Base-by-base conservation (phyloP, 495 filamentous ascomycete species). In the Penicillium pancosmium region DNA sequence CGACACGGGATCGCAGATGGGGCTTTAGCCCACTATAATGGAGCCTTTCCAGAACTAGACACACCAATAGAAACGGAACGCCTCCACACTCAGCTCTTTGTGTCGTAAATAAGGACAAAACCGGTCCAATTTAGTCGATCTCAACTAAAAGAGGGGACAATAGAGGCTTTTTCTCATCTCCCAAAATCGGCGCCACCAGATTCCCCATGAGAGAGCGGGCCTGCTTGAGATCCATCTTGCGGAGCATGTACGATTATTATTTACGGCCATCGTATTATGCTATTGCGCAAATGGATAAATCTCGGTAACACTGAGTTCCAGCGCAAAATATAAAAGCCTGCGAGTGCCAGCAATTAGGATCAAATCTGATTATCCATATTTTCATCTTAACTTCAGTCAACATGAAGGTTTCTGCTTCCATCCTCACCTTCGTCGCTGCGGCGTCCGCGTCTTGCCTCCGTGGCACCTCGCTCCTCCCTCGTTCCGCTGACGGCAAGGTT, bases 391-490 rank as follows among this genome's bases (percentile, higher is more conserved):
- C 0, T 16, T 16, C 38, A 21, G 5, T 54, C 50, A 57, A 23
- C 50, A 63, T 63, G 60, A 63, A 63, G 60, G 34, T 59, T 10
- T 18, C 60, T 27, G 12, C 44, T 16, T 33, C 60, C 34, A 52
- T 63, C 35, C 55, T 63, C 16, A 52, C 60, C 19, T 47, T 63
- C 16, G n/a, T 63, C 19, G 25, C 55, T 25, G 36, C 52, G 38
- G 60, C 27, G 7, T 52, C 60, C 23, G 60, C 60, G 4, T 59
- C 60, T 19, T 59, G 60, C 56, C 55, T 63, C 38, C 60, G 51
- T 12, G 60, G 60, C 19, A 63, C 60, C 34, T 63, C 60, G 12
- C 52, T 63, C 10, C 18, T 63, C 38, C 60, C 60, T 23, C 60
- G 60, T 52, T 27, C 55, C 2, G 52, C 60, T 4, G 60, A 63